Evolutionary conservation across 179 eudicot genomes (phyloP).

Genomic region (Actinidia polygama): DNA sequence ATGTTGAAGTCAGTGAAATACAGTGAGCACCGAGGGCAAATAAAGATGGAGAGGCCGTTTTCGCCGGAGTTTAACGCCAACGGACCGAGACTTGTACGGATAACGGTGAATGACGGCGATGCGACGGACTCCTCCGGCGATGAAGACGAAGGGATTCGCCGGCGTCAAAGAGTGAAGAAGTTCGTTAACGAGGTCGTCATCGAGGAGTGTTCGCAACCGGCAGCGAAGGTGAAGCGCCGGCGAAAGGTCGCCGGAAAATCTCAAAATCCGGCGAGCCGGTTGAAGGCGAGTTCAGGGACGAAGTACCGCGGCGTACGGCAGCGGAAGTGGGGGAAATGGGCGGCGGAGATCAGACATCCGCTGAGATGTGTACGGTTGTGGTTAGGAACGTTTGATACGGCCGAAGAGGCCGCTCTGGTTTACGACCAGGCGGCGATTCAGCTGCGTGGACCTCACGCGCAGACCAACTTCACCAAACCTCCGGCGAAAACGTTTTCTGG

Average conservation of each 20-base stretch:
- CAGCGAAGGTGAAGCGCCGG: background rate
- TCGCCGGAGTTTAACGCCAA: background rate
- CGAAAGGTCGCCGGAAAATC: slow-evolving; percentile 7
- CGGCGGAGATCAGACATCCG: slow-evolving; percentile 96
- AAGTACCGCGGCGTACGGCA: slow-evolving; percentile 83
- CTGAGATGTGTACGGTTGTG: slow-evolving; percentile 71
- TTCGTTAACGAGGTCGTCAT: slow-evolving; percentile 63
- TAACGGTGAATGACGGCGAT: slow-evolving; percentile 70
- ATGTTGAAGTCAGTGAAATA: slow-evolving; percentile 46
- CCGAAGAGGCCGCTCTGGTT: slow-evolving; percentile 93
- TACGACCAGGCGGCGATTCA: slow-evolving; percentile 90
- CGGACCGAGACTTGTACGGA: slow-evolving; percentile 49
- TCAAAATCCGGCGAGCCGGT: background rate
- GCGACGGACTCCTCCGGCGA: slow-evolving; percentile 96
- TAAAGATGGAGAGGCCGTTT: background rate
- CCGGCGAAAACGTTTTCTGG: slow-evolving; percentile 30
- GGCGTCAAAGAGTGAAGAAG: slow-evolving; percentile 54
- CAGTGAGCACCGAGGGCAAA: slow-evolving; percentile 46
- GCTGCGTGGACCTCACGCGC: slow-evolving; percentile 88
- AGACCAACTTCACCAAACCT: slow-evolving; percentile 64
- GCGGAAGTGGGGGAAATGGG: slow-evolving; percentile 98
- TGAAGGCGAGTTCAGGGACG: slow-evolving; percentile 15
- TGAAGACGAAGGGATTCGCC: slow-evolving; percentile 30
- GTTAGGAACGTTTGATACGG: slow-evolving; percentile 89
- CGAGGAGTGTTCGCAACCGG: slow-evolving; percentile 27